Evolutionary conservation across 495 filamentous ascomycete species (phyloP).

Genomic region (Neurospora sp.): DNA sequence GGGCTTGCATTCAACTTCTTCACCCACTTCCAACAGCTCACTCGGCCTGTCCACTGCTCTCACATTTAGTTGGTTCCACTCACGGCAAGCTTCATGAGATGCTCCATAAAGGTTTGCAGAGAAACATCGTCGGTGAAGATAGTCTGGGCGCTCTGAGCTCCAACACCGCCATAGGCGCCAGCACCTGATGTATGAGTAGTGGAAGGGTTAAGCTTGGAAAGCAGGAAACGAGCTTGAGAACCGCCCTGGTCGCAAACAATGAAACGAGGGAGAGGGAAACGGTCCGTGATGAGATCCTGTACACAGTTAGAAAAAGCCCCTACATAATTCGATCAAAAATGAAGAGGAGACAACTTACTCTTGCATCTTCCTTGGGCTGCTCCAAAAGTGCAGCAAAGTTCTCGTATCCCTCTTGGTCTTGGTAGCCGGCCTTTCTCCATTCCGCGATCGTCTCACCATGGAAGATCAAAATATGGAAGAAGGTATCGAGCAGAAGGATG

Average conservation of each 20-base stretch:
- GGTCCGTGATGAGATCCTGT: slow-evolving; percentile 94
- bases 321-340: background rate
- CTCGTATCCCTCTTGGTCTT: slow-evolving; percentile 97
- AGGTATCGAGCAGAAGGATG: slow-evolving; percentile 91
- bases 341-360: slow-evolving; percentile 44
- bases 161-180: slow-evolving; percentile 73
- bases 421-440: slow-evolving; percentile 97
- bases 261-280: slow-evolving; percentile 95
- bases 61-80: slow-evolving; percentile 43
- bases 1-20: background rate
- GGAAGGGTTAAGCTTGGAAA: slow-evolving; percentile 95
- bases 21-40: background rate
- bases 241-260: slow-evolving; percentile 98
- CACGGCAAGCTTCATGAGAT: slow-evolving; percentile 85
- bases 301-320: slow-evolving; percentile 6
- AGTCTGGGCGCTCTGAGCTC: slow-evolving; percentile 83
- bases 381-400: slow-evolving; percentile 86
- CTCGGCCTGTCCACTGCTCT: background rate
- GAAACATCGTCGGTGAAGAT: slow-evolving; percentile 99
- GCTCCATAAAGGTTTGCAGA: slow-evolving; percentile 98
- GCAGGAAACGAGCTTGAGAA: slow-evolving; percentile 93
- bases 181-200: slow-evolving; percentile 89
- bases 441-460: slow-evolving; percentile 96
- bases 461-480: slow-evolving; percentile 99
- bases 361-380: slow-evolving; percentile 94